A percentile compares a stretch with the other conserved stretches of the same genome.
These are phyloP conservation scores for Paramyrothecium sp. DNA, from an alignment of 2,329 filamentous ascomycete species.

Conservation along the genomic window DNA sequence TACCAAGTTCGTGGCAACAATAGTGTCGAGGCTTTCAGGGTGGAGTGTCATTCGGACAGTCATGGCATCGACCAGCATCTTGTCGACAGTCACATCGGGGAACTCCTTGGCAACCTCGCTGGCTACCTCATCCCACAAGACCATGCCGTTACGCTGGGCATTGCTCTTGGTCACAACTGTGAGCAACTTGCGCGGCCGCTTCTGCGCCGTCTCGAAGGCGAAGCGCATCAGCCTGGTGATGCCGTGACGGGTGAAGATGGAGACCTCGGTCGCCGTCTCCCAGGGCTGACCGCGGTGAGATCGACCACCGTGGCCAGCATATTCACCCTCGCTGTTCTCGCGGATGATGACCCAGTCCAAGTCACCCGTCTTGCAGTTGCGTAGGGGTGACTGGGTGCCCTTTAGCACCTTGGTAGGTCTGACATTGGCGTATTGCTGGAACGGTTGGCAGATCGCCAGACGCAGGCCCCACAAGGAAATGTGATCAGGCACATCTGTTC, in stretches of 20 bases:
- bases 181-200: conserved; percentile 53
- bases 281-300: conserved; percentile 57
- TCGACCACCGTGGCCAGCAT: conserved; percentile 62
- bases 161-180: conserved; percentile 67
- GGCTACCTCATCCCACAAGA: conserved; percentile 66
- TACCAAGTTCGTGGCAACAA: conserved; percentile 60
- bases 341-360: conserved; percentile 66
- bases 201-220: conserved; percentile 59
- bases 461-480: conserved; percentile 65
- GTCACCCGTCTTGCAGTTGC: conserved; percentile 49
- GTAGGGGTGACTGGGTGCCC: conserved; percentile 56
- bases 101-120: conserved; percentile 53
- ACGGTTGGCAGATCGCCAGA: conserved; percentile 60
- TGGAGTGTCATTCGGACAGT: conserved; percentile 63
- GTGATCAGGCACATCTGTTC: conserved; percentile 58
- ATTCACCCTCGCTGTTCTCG: conserved; percentile 67
- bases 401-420: conserved; percentile 61
- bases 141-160: conserved; percentile 65
- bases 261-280: conserved; percentile 61
- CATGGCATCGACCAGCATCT: conserved; percentile 69
- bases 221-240: conserved; percentile 61
- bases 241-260: conserved; percentile 60
- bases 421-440: conserved; percentile 68
- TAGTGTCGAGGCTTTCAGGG: conserved; percentile 58
- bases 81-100: conserved; percentile 59